Base-by-base conservation (phyloP, 1,284 basidiomycete genomes). In the Filobasidium uniguttulatum region DNA sequence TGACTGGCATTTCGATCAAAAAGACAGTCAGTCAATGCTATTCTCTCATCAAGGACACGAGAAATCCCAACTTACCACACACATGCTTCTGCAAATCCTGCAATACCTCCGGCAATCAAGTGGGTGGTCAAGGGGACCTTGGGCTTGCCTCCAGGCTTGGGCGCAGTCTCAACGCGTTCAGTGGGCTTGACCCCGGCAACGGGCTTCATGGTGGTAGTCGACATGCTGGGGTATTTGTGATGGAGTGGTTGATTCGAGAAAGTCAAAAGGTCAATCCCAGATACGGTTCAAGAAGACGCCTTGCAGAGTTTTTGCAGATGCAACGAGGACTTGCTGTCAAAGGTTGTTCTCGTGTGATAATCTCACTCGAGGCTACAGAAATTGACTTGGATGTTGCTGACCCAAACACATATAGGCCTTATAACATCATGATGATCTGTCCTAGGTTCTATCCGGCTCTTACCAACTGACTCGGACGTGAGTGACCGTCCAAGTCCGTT, bases 71-170 rank as follows among this genome's bases (percentile, higher is more conserved):
- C 62, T 58, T 46, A 59, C 77, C 81, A 69, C 56, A 85, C 83
- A 52, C 65, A 54, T 29, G 89, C 88, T 72, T 96, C 90, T 66
- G 88, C 85, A 48, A 82, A 81, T 54, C 90, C 90, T 28, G 89
- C 90, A 28, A 83, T 77, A 40, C 90, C 90, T 57, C 90, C 90
- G 35, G 90, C 90, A 34, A 83, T 83, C 61, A 94, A 79, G 65
- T 96, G 89, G 41, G 83, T 90, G 30, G 84, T 86, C 59, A 94
- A 84, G 12, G 73, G 73, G 12, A 75, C 68, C 53, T 70, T 68
- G 51, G 63, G 59, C 48, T 64, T 66, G 31, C 31, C 31, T 10
- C n/a, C 31, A 10, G 31, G 31, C 31, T 9, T n/a, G n/a, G n/a
- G n/a, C n/a, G n/a, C n/a, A n/a, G n/a, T n/a, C n/a, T 33, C 31